Evolutionary conservation across 345 rosid genomes (phyloP), one percentile per base, ranked within the genome.

Genomic region (Psidium guajava): DNA sequence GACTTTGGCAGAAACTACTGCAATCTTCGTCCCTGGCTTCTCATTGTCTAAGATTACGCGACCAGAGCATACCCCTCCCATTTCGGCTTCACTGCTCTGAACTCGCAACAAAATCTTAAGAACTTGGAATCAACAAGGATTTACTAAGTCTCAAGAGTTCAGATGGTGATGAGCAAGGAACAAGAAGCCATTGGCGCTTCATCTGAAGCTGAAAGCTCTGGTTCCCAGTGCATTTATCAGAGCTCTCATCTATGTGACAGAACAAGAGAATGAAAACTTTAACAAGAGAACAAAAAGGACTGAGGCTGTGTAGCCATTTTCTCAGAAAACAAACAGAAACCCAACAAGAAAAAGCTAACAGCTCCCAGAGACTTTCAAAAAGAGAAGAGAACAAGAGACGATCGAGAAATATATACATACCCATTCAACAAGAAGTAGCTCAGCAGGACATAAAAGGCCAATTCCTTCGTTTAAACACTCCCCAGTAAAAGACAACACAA

Each of bases 21-120:
- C 85, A 82, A 87, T 80, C 85, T 90, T 87, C 83, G 52, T 84
- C 56, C 83, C 85, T 59, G 73, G 84, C 83, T 86, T 89, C 61
- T 9, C 85, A 85, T 59, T 85, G 44, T 64, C 84, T 24, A 24
- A 57, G 84, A 80, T 85, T 56, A 87, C 44, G 50, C 91, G 94
- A 75, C 88, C 85, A 18, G 98, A 86, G 83, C 94, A 95, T 87
- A 88, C 94, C 49, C 86, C 91, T 86, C 98, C 98, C 98, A 95
- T 95, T 86, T 42, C 90, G 85, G 86, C 86, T 86, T 81, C 32
- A 83, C 55, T n/a, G 74, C 56, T 32, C 47, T 36, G 77, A 18
- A 18, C 77, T 36, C 25, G 9, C 58, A 8, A 82, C 24, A n/a
- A 36, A 69, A 69, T 69, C 50, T 69, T 36, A 69, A 69, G 47